These are phyloP conservation scores for Penicillium sp. DNA, from an alignment of 2,329 filamentous ascomycete genomes.

Conservation along the genomic window DNA sequence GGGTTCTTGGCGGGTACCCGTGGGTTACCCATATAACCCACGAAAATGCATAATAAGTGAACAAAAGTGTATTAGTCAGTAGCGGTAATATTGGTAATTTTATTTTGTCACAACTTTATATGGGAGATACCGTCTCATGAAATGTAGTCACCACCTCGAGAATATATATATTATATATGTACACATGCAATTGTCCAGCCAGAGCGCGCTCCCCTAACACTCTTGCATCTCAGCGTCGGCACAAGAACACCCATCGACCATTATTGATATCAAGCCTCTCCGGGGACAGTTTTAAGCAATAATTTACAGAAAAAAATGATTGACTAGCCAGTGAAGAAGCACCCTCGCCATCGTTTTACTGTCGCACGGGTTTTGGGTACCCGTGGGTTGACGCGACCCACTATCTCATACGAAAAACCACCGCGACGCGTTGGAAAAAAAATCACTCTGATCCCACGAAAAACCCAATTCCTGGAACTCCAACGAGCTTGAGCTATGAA, in stretches of 20 bases:
- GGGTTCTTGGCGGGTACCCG: slow-evolving; percentile 10
- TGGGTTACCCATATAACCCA: slow-evolving; percentile 10
- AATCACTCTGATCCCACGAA: background rate
- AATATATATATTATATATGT: too few relatives aligned
- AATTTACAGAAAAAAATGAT: slow-evolving; percentile 1
- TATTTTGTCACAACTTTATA: too few relatives aligned
- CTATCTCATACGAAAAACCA: too few relatives aligned
- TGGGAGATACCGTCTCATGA: too few relatives aligned
- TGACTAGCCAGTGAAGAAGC: background rate
- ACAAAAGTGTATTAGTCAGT: too few relatives aligned
- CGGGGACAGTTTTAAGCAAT: background rate
- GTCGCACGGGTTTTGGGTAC: slow-evolving; percentile 7
- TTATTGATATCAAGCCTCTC: slow-evolving; percentile 6
- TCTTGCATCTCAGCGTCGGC: too few relatives aligned
- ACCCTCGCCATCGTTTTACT: background rate
- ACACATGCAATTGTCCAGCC: too few relatives aligned
- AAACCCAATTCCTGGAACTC: background rate
- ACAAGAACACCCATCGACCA: background rate
- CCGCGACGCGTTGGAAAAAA: slow-evolving; percentile 1
- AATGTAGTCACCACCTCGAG: too few relatives aligned
- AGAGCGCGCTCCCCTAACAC: too few relatives aligned
- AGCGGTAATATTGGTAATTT: too few relatives aligned
- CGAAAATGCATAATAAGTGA: slow-evolving; percentile 7
- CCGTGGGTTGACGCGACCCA: slow-evolving; percentile 4
- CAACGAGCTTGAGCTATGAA: too few relatives aligned